Conservation (phyloP, 2,329 filamentous ascomycete species). For the Penicillium sp. region DNA sequence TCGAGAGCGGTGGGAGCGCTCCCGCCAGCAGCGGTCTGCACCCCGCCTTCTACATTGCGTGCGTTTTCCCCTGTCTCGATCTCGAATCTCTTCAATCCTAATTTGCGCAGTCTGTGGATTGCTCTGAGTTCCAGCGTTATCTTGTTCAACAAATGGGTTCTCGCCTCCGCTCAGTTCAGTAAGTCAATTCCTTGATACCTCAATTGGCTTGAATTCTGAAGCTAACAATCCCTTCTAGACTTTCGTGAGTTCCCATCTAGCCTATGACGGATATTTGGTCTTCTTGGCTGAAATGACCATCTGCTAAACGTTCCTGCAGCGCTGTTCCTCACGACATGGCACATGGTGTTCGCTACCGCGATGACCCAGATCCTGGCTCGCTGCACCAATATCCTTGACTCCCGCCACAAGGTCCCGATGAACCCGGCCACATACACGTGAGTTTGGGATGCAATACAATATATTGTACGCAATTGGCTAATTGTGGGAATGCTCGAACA, state of each 20-base stretch:
- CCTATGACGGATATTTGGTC: neutral
- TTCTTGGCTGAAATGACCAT: neutral
- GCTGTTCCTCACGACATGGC: constrained; percentile 82
- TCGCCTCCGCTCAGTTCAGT: constrained; percentile 79
- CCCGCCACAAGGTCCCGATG: constrained; percentile 94
- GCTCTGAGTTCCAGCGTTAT: constrained; percentile 86
- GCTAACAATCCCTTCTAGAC: constrained; percentile 27
- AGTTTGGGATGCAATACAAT: constrained; percentile 3
- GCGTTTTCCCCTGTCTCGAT: constrained; percentile 6
- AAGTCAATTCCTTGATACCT: constrained; percentile 36
- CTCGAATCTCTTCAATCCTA: neutral
- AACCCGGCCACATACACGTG: constrained; percentile 77
- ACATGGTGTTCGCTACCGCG: constrained; percentile 82
- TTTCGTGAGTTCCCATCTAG: constrained; percentile 40
- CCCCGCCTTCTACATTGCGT: constrained; percentile 31
- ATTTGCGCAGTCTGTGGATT: constrained; percentile 70
- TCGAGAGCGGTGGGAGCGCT: constrained; percentile 18
- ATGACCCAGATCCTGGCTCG: constrained; percentile 90
- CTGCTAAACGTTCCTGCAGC: constrained; percentile 26
- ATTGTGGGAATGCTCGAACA: constrained; percentile 7
- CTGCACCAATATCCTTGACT: constrained; percentile 82
- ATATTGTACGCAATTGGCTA: neutral
- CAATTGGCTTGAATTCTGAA: neutral
- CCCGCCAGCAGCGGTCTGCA: constrained; percentile 23
- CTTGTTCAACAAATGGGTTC: constrained; percentile 98